phyloP scores from a whole-genome alignment of 257 asterid species.

The Solanum dulcamara region DNA sequence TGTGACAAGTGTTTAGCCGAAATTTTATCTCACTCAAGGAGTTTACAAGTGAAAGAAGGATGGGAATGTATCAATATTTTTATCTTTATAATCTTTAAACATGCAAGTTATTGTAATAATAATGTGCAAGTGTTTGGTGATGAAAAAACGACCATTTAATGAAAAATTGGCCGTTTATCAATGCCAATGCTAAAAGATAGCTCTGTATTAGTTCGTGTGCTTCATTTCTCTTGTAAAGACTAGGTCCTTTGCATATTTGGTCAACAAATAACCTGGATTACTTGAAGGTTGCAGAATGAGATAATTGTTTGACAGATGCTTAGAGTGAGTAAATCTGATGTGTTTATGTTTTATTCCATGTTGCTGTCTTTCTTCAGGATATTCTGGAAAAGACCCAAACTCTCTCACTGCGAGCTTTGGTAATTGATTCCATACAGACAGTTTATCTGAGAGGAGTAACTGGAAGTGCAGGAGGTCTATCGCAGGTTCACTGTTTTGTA shows the following conservation, averaged over 20 bases:
- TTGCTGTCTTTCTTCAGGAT: conserved; percentile 42
- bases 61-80: background rate
- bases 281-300: background rate
- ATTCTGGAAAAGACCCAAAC: conserved; percentile 60
- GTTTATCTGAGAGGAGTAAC: conserved; percentile 65
- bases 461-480: conserved; percentile 75
- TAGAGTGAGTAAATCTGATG: background rate
- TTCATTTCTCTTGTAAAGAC: background rate
- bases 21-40: background rate
- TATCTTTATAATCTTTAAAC: background rate
- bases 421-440: conserved; percentile 93
- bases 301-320: background rate
- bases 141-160: background rate
- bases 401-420: conserved; percentile 55
- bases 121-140: background rate
- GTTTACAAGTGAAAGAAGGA: background rate
- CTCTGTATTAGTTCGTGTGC: background rate
- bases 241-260: background rate
- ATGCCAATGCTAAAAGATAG: background rate
- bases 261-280: background rate
- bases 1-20: background rate
- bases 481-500: conserved; percentile 47
- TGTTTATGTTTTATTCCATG: background rate
- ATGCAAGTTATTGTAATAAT: background rate
- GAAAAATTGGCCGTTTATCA: background rate